Base-by-base conservation (phyloP, 2,329 filamentous ascomycete genomes). In the Penicillium sp. region DNA sequence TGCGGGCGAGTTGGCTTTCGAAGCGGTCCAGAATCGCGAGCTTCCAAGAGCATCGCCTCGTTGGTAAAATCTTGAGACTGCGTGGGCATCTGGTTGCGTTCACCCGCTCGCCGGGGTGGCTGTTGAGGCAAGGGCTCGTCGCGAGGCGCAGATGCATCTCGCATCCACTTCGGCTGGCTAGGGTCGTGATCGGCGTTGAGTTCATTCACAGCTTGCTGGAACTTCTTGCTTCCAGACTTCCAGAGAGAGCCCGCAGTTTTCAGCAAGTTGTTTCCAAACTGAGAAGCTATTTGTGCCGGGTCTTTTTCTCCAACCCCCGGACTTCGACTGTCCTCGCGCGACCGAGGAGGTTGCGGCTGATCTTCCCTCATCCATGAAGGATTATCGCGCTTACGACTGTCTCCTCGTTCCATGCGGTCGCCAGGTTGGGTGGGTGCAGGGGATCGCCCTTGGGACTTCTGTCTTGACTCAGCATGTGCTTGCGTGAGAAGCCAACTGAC, bases 221-320 rank as follows among this genome's bases (percentile, higher is more conserved):
- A 86, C 73, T 91, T 93, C 77, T 96, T 99, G 71, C 93, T 91
- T 0, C 94, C 88, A 3, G 90, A 91, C 73, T 96, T 99, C 95
- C 95, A 99, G 0, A 98, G 79, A 0, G 91, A 94, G 66, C 96
- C 96, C 1, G 95, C 95, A 2, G 93, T 95, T 75, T 99, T 99
- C 75, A 98, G 88, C 12, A 99, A 77, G 62, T 85, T 96, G 47
- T 81, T 91, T 0, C 95, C 91, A 71, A 98, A 83, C 37, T 93
- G 90, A 5, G 91, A 87, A 2, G 94, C 94, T 45, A 89, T 84
- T 70, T 94, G 92, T 15, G 91, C 82, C 57, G 96, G 83, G 68
- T 97, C 94, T 55, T 83, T 87, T 1, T 92, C 90, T 7, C 75
- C 80, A 45, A 77, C 77, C 10, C 81, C 82, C n/a, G 72, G 72